phyloP scores from a whole-genome alignment of 805 yeast species.

The Lipomyces mesembrius region DNA sequence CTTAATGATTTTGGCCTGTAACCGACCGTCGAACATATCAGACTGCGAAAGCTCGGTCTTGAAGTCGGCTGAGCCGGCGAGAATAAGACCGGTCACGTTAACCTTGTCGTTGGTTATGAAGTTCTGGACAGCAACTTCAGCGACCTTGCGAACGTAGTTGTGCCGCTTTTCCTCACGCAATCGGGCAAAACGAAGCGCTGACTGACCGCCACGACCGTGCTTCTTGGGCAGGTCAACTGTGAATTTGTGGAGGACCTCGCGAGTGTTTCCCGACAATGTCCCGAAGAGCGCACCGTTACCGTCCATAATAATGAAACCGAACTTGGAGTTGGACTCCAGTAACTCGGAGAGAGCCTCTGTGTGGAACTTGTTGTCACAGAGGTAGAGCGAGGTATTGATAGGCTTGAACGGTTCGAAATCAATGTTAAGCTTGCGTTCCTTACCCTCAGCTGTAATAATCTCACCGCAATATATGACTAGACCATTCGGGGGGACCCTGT shows the following conservation, averaged over 20 bases:
- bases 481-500: slow-evolving; percentile 90
- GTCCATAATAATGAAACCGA: slow-evolving; percentile 98
- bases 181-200: slow-evolving; percentile 98
- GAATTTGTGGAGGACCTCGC: slow-evolving; percentile 94
- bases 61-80: slow-evolving; percentile 99
- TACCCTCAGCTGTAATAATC: slow-evolving; percentile 94
- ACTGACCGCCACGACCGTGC: slow-evolving; percentile 99
- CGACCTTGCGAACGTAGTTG: slow-evolving; percentile 96
- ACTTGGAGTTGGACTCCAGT: slow-evolving; percentile 91
- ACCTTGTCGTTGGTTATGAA: slow-evolving; percentile 94
- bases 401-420: slow-evolving; percentile 99
- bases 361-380: slow-evolving; percentile 98
- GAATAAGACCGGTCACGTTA: slow-evolving; percentile 88
- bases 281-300: slow-evolving; percentile 99
- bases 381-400: slow-evolving; percentile 91
- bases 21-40: slow-evolving; percentile 89
- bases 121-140: slow-evolving; percentile 97
- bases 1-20: slow-evolving; percentile 83
- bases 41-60: slow-evolving; percentile 91
- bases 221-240: slow-evolving; percentile 97
- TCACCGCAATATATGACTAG: slow-evolving; percentile 98
- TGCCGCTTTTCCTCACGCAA: slow-evolving; percentile 99
- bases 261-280: slow-evolving; percentile 91
- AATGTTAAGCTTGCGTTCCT: slow-evolving; percentile 93
- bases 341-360: slow-evolving; percentile 95